Percentiles rank a stretch among this genome's conserved stretches.
phyloP scores from a whole-genome alignment of 2,329 filamentous ascomycete genomes.

The Calonectria pauciramosa region DNA sequence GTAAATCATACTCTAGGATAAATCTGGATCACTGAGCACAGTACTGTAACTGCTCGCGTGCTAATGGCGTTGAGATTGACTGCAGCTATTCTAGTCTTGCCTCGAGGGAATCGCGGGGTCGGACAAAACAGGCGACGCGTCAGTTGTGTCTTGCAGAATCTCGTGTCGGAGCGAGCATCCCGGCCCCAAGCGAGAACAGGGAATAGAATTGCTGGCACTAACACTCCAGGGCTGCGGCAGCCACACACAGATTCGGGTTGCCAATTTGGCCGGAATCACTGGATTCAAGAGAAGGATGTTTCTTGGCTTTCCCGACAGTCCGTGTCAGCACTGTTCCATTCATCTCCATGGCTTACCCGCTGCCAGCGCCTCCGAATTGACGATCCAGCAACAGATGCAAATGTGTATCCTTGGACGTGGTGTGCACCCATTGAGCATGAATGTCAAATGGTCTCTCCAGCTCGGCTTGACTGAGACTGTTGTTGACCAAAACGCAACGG shows the following conservation, averaged over 20 bases:
- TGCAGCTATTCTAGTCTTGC: background rate
- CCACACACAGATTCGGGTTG: background rate
- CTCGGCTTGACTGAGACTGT: background rate
- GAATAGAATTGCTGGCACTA: background rate
- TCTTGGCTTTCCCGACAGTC: background rate
- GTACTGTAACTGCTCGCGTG: background rate
- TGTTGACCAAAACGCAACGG: background rate
- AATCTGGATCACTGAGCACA: background rate
- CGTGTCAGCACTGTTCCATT: background rate
- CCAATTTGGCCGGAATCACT: conserved; percentile 6
- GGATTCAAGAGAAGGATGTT: background rate
- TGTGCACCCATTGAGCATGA: background rate
- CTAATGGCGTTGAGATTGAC: background rate
- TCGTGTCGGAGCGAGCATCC: background rate
- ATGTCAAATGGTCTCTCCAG: too few relatives aligned
- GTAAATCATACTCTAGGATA: background rate
- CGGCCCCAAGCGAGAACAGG: background rate
- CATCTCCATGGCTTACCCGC: background rate
- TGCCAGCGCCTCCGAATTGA: background rate
- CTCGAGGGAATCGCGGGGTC: background rate
- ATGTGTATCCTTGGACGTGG: background rate
- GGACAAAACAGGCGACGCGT: conserved; percentile 12
- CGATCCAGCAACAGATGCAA: background rate
- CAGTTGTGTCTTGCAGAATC: background rate
- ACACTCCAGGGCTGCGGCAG: conserved; percentile 2